A percentile compares a stretch with the other conserved stretches of the same genome.
phyloP scores from a whole-genome alignment of 164 flowering plant genomes.

The Euptelea pleiosperma region DNA sequence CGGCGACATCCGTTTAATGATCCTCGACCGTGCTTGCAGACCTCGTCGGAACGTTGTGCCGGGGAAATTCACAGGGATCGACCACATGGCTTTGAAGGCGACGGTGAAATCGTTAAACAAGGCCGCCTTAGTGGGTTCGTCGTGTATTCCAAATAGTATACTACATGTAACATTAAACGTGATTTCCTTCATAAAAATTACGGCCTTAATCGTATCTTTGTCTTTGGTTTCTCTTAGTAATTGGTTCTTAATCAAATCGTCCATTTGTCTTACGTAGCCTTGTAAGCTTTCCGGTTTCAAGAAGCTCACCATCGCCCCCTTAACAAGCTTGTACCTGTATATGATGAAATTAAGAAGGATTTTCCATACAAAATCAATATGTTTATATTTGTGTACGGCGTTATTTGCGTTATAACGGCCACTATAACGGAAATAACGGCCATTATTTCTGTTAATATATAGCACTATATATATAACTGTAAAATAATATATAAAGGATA shows the following conservation, averaged over 20 bases:
- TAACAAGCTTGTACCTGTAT: constrained; percentile 13
- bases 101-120: neutral
- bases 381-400: no score
- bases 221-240: constrained; percentile 9
- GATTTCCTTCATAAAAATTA: neutral
- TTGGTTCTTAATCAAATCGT: constrained; percentile 11
- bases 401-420: no score
- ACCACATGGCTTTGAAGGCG: neutral
- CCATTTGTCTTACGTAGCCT: constrained; percentile 13
- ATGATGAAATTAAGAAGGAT: no score
- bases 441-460: no score
- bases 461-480: no score
- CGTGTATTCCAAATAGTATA: neutral
- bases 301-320: constrained; percentile 20
- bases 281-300: constrained; percentile 24
- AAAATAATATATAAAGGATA: no score
- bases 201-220: constrained; percentile 3
- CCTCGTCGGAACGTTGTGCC: neutral
- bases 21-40: neutral
- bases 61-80: neutral
- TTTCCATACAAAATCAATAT: no score
- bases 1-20: neutral
- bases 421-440: no score
- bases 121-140: neutral
- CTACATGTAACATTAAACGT: neutral